A percentile compares a stretch with the other conserved stretches of the same genome.
Evolutionary conservation across 768 basidiomycete genomes (phyloP).

Genomic region (Macrolepiota fuliginosa): DNA sequence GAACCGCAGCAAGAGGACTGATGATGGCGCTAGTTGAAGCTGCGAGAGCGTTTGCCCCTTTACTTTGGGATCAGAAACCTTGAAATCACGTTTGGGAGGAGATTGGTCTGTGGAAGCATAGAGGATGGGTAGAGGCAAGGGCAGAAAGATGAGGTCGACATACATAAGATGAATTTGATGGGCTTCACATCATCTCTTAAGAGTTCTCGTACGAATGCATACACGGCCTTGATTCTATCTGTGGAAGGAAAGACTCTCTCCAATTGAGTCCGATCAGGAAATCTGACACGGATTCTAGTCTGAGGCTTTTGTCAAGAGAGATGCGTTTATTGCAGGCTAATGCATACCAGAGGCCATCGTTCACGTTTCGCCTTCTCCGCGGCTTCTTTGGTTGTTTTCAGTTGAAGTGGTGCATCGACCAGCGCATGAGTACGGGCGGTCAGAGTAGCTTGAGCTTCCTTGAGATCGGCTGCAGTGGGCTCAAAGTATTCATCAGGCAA

Average conservation of each 20-base stretch:
- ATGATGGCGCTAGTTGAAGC: slow-evolving; percentile 77
- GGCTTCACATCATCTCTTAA: slow-evolving; percentile 74
- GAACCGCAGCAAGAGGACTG: slow-evolving; percentile 74
- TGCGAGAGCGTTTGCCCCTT: slow-evolving; percentile 66
- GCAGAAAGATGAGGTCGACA: slow-evolving; percentile 24
- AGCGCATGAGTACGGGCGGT: slow-evolving; percentile 60
- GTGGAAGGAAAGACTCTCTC: slow-evolving; percentile 77
- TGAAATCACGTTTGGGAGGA: slow-evolving; percentile 81
- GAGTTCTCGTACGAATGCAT: slow-evolving; percentile 76
- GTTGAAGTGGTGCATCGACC: slow-evolving; percentile 66
- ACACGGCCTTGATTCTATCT: slow-evolving; percentile 78
- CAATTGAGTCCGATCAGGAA: slow-evolving; percentile 77
- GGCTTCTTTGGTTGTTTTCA: slow-evolving; percentile 62
- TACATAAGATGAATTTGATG: slow-evolving; percentile 84
- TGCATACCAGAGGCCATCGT: slow-evolving; percentile 69
- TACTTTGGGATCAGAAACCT: slow-evolving; percentile 73
- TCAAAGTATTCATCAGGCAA: slow-evolving; percentile 75
- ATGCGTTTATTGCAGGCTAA: neutral
- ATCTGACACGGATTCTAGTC: slow-evolving; percentile 82
- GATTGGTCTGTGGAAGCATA: slow-evolving; percentile 55
- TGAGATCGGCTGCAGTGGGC: slow-evolving; percentile 69
- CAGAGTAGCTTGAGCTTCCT: slow-evolving; percentile 61
- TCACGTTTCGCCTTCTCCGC: slow-evolving; percentile 56
- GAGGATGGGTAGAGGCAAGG: neutral
- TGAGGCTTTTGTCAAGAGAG: slow-evolving; percentile 25